phyloP scores from a whole-genome alignment of 106 monocot genomes.

The Acanthochlamys bracteata region DNA sequence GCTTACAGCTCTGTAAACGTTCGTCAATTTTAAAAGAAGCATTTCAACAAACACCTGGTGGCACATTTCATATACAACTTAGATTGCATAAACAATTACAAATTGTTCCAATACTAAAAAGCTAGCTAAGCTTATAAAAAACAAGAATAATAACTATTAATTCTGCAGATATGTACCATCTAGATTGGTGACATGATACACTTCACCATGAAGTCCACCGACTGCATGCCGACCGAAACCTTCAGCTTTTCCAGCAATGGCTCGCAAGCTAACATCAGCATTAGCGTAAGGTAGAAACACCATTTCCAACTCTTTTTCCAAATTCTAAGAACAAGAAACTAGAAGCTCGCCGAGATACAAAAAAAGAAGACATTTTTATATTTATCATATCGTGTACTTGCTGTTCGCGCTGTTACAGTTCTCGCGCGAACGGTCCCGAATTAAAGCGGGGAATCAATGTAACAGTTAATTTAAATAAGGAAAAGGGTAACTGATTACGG shows the following conservation, averaged over 20 bases:
- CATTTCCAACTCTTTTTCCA: not conserved
- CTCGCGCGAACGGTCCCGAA: too few species aligned
- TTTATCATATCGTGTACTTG: too few species aligned
- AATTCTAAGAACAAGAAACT: too few species aligned
- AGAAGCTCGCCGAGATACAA: too few species aligned
- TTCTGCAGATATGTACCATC: constrained; percentile 20
- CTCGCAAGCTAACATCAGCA: constrained; percentile 43
- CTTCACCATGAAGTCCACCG: constrained; percentile 59
- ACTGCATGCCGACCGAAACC: constrained; percentile 73
- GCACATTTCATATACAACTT: not conserved
- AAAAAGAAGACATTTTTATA: too few species aligned
- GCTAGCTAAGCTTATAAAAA: not conserved
- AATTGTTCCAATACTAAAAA: not conserved
- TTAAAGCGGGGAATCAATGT: too few species aligned
- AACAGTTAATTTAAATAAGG: too few species aligned
- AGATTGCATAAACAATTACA: not conserved
- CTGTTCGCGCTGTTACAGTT: too few species aligned
- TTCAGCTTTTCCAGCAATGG: constrained; percentile 71
- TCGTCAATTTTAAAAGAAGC: not conserved
- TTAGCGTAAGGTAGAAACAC: constrained; percentile 36
- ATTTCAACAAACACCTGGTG: not conserved
- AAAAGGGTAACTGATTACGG: too few species aligned
- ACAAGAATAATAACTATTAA: not conserved
- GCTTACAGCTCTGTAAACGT: not conserved
- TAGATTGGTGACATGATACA: constrained; percentile 67